phyloP scores from a whole-genome alignment of 441 rosid genomes.

The Gossypium trilobum region DNA sequence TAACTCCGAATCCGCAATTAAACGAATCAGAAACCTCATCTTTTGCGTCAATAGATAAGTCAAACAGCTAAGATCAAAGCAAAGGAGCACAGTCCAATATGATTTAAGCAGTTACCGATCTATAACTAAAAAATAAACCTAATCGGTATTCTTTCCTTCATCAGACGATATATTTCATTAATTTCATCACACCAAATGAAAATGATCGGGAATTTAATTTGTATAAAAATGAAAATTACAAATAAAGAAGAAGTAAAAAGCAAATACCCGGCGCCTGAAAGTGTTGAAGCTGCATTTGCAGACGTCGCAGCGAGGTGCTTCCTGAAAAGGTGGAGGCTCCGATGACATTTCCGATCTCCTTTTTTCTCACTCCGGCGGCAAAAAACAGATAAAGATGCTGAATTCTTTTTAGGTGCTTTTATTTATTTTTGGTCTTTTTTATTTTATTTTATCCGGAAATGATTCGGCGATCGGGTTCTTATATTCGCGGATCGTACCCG shows the following conservation, averaged over 20 bases:
- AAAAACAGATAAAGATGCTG: background rate
- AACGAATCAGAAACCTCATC: background rate
- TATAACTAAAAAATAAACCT: background rate
- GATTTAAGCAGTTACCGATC: background rate
- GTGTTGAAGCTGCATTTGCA: slow-evolving; percentile 75
- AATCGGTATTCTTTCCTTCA: background rate
- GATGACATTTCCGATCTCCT: slow-evolving; percentile 23
- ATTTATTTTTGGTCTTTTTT: background rate
- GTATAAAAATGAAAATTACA: background rate
- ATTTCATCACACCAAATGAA: background rate
- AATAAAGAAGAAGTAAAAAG: background rate
- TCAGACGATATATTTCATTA: background rate
- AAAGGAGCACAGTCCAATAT: background rate
- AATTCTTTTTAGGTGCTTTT: background rate
- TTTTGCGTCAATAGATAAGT: background rate
- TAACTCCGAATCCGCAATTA: background rate
- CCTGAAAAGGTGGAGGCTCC: slow-evolving; percentile 65
- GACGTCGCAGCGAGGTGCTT: slow-evolving; percentile 65
- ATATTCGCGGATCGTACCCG: background rate
- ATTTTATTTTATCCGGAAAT: background rate
- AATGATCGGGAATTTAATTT: background rate
- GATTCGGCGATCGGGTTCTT: background rate
- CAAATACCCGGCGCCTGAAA: slow-evolving; percentile 56
- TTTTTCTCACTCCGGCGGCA: background rate
- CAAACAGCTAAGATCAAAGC: slow-evolving; percentile 10